Conservation (phyloP, 495 filamentous ascomycete genomes). For the Talaromyces nanjingensis region DNA sequence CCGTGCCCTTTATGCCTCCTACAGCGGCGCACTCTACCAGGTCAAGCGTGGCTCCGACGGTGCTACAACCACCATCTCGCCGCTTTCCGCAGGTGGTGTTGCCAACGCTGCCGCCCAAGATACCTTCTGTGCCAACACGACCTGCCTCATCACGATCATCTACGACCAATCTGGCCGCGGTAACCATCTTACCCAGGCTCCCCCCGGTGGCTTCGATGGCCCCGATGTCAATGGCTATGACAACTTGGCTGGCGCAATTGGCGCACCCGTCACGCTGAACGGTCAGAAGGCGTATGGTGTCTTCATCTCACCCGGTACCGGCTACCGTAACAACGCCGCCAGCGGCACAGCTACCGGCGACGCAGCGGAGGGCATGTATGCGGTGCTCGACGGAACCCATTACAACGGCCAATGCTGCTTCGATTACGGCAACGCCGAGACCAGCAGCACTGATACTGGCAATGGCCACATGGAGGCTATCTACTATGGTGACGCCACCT, state of each 20-base stretch:
- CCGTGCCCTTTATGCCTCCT: constrained; percentile 18
- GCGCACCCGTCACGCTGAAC: constrained; percentile 51
- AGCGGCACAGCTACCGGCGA: constrained; percentile 47
- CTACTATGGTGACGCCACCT: constrained; percentile 44
- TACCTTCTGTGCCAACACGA: not conserved
- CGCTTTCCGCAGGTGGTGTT: not conserved
- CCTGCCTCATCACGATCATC: constrained; percentile 41
- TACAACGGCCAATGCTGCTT: constrained; percentile 54
- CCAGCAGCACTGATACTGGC: constrained; percentile 44
- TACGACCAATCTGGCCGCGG: constrained; percentile 25
- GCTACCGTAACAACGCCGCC: constrained; percentile 46
- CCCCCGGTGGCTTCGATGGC: constrained; percentile 27
- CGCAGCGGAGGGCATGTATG: constrained; percentile 50
- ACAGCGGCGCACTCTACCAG: not conserved
- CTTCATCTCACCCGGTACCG: constrained; percentile 47
- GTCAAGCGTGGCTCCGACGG: not conserved
- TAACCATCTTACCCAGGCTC: constrained; percentile 41
- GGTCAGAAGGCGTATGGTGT: constrained; percentile 54
- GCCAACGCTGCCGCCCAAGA: not conserved
- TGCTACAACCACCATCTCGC: not conserved
- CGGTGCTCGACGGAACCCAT: constrained; percentile 52
- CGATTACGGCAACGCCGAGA: constrained; percentile 57
- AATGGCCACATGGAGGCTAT: constrained; percentile 56
- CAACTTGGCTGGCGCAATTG: constrained; percentile 46
- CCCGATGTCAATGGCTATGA: constrained; percentile 49